Evolutionary conservation across 257 asterid species (phyloP).

Genomic region (Avicennia marina): DNA sequence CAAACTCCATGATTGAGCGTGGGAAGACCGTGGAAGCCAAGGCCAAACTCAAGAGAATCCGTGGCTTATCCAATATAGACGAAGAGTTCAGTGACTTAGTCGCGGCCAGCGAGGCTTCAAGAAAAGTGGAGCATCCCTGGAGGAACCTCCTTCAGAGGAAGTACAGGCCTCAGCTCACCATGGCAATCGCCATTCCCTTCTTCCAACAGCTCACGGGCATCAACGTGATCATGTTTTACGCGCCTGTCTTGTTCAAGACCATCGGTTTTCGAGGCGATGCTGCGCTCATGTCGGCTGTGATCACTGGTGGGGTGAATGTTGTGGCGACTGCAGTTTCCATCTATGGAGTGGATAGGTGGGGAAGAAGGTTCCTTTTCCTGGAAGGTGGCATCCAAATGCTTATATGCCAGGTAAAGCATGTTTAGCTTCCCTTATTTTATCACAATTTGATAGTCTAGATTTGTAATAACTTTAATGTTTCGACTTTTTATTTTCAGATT

Average conservation of each 20-base stretch:
- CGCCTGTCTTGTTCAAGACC: slow-evolving; percentile 70
- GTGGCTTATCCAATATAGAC: slow-evolving; percentile 52
- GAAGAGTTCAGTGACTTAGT: slow-evolving; percentile 70
- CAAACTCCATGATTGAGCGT: slow-evolving; percentile 79
- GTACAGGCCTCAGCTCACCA: slow-evolving; percentile 72
- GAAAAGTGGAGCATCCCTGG: slow-evolving; percentile 64
- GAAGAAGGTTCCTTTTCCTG: slow-evolving; percentile 62
- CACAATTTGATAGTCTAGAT: not conserved
- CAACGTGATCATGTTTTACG: slow-evolving; percentile 76
- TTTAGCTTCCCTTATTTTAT: not conserved
- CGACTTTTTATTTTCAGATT: slow-evolving; percentile 25
- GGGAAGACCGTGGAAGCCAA: slow-evolving; percentile 51
- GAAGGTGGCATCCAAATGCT: slow-evolving; percentile 74
- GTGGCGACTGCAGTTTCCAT: slow-evolving; percentile 51
- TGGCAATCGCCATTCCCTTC: slow-evolving; percentile 69
- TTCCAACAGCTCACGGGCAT: slow-evolving; percentile 85
- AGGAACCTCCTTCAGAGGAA: slow-evolving; percentile 51
- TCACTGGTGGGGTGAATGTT: slow-evolving; percentile 58
- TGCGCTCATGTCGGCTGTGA: slow-evolving; percentile 61
- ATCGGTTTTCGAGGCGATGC: slow-evolving; percentile 59
- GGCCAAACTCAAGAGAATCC: slow-evolving; percentile 36
- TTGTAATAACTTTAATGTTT: not conserved
- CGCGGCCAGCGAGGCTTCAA: slow-evolving; percentile 63
- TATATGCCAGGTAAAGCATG: slow-evolving; percentile 45
- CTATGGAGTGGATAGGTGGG: slow-evolving; percentile 70